Evolutionary conservation across 345 rosid species (phyloP).

Genomic region (Populus davidiana): DNA sequence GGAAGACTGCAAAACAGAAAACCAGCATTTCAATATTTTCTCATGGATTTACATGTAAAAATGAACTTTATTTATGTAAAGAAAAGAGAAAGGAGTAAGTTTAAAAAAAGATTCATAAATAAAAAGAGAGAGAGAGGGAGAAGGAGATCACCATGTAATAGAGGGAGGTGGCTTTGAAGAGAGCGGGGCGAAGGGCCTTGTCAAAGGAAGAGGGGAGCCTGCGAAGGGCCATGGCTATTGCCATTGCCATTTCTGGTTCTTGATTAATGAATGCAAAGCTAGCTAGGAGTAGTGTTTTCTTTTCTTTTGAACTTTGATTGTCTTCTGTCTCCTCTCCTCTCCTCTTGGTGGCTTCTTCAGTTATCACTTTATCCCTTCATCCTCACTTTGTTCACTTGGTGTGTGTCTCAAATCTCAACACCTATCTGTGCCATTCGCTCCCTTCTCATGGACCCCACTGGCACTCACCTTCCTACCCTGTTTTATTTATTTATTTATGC

Average conservation of each 20-base stretch:
- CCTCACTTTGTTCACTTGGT: neutral
- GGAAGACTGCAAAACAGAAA: constrained; percentile 53
- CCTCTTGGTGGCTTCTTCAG: too few species aligned
- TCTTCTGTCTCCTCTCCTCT: too few species aligned
- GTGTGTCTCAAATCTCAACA: neutral
- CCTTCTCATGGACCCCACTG: neutral
- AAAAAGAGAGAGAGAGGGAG: too few species aligned
- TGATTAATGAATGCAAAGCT: constrained; percentile 27
- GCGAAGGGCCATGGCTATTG: constrained; percentile 92
- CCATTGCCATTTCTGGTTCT: constrained; percentile 37
- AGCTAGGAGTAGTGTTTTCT: neutral
- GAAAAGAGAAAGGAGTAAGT: too few species aligned
- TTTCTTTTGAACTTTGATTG: neutral
- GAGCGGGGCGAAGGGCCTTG: constrained; percentile 69
- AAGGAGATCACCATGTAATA: constrained; percentile 50
- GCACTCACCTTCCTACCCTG: neutral
- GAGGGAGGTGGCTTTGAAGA: constrained; percentile 56
- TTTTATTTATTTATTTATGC: too few species aligned
- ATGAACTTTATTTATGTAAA: too few species aligned
- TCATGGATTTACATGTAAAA: too few species aligned
- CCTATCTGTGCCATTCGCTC: neutral
- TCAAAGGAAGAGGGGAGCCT: constrained; percentile 82
- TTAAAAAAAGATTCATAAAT: neutral
- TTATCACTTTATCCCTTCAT: neutral
- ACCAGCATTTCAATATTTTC: neutral